Evolutionary conservation across 2,329 filamentous ascomycete species (phyloP).

Genomic region (Monosporascus sp.): DNA sequence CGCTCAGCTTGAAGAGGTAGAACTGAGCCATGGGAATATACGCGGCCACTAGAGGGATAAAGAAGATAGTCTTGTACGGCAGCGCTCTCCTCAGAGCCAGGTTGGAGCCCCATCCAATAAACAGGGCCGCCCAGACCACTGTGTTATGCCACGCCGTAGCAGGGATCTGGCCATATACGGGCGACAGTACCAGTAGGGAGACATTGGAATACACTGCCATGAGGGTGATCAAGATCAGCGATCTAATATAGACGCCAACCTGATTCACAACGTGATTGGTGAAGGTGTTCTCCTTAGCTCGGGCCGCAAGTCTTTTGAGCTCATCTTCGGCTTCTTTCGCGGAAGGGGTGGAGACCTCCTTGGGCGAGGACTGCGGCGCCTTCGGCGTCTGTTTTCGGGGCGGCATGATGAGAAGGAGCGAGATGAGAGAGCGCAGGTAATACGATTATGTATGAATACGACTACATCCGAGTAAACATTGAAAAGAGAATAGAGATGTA

Average conservation of each 20-base stretch:
- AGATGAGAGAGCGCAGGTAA: not conserved
- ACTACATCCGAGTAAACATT: not conserved
- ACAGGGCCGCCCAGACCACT: conserved; percentile 59
- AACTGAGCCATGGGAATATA: conserved; percentile 71
- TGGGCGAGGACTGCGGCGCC: conserved; percentile 25
- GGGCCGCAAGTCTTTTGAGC: conserved; percentile 42
- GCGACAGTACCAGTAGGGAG: conserved; percentile 72
- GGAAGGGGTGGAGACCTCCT: conserved; percentile 27
- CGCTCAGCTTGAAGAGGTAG: conserved; percentile 63
- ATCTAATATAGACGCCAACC: conserved; percentile 34
- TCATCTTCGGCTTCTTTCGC: conserved; percentile 41
- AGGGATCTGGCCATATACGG: conserved; percentile 83
- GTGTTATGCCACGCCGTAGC: conserved; percentile 65
- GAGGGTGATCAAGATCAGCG: conserved; percentile 44
- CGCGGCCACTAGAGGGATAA: conserved; percentile 68
- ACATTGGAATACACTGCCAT: conserved; percentile 62
- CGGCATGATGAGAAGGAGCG: conserved; percentile 15
- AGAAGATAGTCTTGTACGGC: conserved; percentile 41
- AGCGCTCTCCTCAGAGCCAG: conserved; percentile 46
- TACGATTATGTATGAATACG: not conserved
- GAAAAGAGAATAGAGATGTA: not conserved
- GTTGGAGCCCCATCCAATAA: conserved; percentile 68
- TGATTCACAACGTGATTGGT: conserved; percentile 31
- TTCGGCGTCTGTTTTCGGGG: conserved; percentile 21
- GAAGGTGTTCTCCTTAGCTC: conserved; percentile 26